Evolutionary conservation across 2,329 filamentous ascomycete genomes (phyloP).

Genomic region (Penicillium brasilianum): DNA sequence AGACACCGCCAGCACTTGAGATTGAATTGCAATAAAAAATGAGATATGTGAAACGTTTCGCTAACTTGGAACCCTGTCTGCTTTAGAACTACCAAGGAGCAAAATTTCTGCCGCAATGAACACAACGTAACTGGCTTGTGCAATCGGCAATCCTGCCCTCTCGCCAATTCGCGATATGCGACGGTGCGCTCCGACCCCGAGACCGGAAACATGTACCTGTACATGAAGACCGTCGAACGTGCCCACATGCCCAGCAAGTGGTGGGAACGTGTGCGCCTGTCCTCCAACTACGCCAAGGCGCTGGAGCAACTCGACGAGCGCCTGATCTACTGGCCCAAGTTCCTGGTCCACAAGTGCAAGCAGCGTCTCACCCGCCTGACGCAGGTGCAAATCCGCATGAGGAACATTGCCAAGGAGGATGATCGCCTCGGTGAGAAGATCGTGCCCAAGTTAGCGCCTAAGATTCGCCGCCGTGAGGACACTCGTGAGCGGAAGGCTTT

Average conservation of each 20-base stretch:
- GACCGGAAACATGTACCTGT: constrained; percentile 86
- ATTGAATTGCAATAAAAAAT: constrained; percentile 1
- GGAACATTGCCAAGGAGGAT: constrained; percentile 84
- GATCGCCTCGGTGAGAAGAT: constrained; percentile 85
- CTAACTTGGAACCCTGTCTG: constrained; percentile 11
- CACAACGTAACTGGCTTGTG: constrained; percentile 85
- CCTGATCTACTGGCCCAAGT: constrained; percentile 93
- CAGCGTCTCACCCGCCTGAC: constrained; percentile 90
- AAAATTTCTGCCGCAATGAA: constrained; percentile 95
- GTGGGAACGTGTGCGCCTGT: constrained; percentile 92
- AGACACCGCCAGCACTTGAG: neutral
- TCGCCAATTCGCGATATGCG: constrained; percentile 91
- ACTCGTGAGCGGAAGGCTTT: constrained; percentile 78
- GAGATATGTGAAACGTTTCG: neutral
- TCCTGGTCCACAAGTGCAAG: constrained; percentile 92
- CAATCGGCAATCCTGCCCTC: constrained; percentile 84
- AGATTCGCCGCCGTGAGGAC: constrained; percentile 77
- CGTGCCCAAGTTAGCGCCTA: constrained; percentile 88
- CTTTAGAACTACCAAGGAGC: constrained; percentile 75
- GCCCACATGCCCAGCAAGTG: constrained; percentile 85
- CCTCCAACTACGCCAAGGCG: constrained; percentile 87
- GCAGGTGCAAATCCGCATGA: constrained; percentile 81
- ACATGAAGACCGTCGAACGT: constrained; percentile 94
- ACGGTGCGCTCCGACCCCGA: constrained; percentile 83
- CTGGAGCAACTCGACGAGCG: constrained; percentile 84